A percentile compares a stretch with the other conserved stretches of the same genome.
Evolutionary conservation across 1,284 basidiomycete species (phyloP).

Genomic region (Malassezia sp.): DNA sequence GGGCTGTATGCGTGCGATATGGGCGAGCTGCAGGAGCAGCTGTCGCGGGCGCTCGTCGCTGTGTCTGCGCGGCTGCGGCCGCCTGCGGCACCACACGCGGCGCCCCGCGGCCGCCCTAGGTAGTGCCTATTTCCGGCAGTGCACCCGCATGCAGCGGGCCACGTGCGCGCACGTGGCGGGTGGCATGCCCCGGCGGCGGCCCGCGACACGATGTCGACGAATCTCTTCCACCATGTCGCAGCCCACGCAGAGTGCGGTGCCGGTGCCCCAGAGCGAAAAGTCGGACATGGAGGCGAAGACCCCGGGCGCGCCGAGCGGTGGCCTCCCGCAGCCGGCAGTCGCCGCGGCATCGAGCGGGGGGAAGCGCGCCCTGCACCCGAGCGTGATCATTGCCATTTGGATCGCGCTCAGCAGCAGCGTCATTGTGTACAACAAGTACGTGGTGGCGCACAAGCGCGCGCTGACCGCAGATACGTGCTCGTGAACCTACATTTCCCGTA

Average conservation of each 20-base stretch:
- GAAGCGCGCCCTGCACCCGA: constrained; percentile 48
- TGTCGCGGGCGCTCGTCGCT: neutral
- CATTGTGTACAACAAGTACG: constrained; percentile 75
- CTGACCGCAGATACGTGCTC: constrained; percentile 57
- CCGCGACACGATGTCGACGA: neutral
- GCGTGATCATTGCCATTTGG: constrained; percentile 72
- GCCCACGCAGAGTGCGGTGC: neutral
- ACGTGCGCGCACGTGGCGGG: neutral
- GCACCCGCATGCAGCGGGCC: neutral
- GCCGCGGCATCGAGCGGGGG: neutral
- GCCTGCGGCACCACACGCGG: too few relatives aligned
- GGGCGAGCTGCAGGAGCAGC: neutral
- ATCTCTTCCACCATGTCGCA: constrained; percentile 12
- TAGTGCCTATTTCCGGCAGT: neutral
- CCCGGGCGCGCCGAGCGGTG: neutral
- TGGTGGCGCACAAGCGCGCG: neutral
- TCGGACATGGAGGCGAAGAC: constrained; percentile 5
- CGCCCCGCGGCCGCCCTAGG: too few relatives aligned
- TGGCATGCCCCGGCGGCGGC: neutral
- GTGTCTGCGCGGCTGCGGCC: neutral
- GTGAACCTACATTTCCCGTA: constrained; percentile 41
- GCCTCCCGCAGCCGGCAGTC: constrained; percentile 15
- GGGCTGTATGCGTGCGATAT: neutral
- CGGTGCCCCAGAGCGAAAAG: neutral
- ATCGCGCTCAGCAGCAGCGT: constrained; percentile 78